Conservation (phyloP, 2,329 filamentous ascomycete genomes). For the Sporothrix pseudoabietina region DNA sequence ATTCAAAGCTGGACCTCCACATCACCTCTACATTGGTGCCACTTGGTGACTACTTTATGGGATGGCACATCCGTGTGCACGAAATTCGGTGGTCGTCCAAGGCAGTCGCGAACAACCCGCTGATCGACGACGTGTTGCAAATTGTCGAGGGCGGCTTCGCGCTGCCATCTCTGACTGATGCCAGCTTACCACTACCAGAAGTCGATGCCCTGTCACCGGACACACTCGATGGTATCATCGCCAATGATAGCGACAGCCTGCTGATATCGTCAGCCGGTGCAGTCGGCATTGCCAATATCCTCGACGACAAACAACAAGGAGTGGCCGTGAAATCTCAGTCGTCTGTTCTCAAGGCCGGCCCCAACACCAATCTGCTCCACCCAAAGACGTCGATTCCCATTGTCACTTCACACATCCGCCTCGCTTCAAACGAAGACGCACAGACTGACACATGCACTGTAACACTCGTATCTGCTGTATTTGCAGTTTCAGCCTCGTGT, state of each 20-base stretch:
- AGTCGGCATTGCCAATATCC: conserved; percentile 5
- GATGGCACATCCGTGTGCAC: conserved; percentile 19
- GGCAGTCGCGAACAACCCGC: neutral
- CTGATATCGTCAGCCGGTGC: conserved; percentile 11
- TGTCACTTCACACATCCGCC: neutral
- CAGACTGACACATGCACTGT: neutral
- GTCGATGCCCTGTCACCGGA: neutral
- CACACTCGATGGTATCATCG: neutral
- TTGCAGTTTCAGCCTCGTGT: conserved; percentile 3
- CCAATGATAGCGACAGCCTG: neutral
- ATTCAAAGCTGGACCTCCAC: neutral
- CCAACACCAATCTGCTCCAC: conserved; percentile 14
- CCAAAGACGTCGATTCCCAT: conserved; percentile 20
- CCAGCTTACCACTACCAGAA: neutral
- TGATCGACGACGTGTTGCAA: conserved; percentile 4
- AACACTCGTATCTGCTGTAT: neutral
- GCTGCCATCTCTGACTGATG: neutral
- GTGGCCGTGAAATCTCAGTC: neutral
- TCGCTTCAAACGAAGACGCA: neutral
- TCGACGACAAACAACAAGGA: neutral
- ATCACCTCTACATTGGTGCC: neutral
- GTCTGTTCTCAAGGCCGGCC: conserved; percentile 1
- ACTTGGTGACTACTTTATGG: neutral
- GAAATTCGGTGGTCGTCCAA: neutral
- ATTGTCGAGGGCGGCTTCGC: conserved; percentile 21